Conservation (phyloP, 345 rosid genomes). For the Fremontodendron californicum region DNA sequence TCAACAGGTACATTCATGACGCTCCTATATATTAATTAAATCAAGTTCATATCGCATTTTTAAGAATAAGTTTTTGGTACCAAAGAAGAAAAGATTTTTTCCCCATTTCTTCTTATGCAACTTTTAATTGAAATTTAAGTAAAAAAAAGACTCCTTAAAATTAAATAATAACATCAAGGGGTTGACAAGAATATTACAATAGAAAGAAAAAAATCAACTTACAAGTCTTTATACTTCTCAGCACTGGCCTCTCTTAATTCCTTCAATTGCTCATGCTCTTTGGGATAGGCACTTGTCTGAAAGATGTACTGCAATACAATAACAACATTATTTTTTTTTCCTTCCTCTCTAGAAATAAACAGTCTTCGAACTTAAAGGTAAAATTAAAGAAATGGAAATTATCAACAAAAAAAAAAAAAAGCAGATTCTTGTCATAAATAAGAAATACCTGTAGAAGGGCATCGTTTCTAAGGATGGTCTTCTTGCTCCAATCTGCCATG, state of each 20-base stretch:
- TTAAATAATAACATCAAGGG: too few relatives aligned
- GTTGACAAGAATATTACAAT: too few relatives aligned
- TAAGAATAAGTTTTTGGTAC: too few relatives aligned
- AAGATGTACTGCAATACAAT: conserved; percentile 27
- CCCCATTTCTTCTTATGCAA: not conserved
- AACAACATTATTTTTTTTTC: not conserved
- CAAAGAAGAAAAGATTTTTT: too few relatives aligned
- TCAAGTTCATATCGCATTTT: not conserved
- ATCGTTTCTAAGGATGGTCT: not conserved
- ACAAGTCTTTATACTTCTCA: conserved; percentile 25
- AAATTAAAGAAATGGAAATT: not conserved
- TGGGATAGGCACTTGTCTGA: conserved; percentile 45
- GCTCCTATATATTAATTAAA: conserved; percentile 39
- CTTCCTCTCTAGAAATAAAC: too few relatives aligned
- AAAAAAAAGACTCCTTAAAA: too few relatives aligned
- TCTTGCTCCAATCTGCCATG: not conserved
- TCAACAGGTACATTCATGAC: conserved; percentile 46
- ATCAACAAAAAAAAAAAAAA: not conserved
- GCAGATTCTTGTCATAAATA: not conserved
- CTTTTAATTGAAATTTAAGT: too few relatives aligned
- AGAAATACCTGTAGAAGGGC: conserved; percentile 9
- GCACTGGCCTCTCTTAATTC: conserved; percentile 40
- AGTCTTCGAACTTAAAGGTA: too few relatives aligned
- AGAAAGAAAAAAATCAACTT: not conserved
- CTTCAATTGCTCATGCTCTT: conserved; percentile 46